Base-by-base conservation (phyloP, 2,329 filamentous ascomycete genomes). In the Sporothrix curviconia region DNA sequence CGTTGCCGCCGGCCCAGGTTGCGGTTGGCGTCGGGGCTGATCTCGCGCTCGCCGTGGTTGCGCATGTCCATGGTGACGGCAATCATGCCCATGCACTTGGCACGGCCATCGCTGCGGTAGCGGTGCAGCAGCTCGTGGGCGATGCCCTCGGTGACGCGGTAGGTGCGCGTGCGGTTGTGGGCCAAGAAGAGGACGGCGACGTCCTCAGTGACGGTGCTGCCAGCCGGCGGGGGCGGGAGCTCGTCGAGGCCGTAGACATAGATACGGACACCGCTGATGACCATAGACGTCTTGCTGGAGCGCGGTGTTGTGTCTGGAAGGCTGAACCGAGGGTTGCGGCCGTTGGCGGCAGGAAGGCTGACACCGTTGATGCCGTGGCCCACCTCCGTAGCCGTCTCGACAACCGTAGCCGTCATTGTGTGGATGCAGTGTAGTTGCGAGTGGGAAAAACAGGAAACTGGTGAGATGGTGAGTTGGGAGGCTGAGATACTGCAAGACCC, bases 41-140 rank as follows among this genome's bases (percentile, higher is more conserved):
- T 51, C 34, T 51, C 49, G 14, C 49, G 49, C 49, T 39, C 49
- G 34, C 49, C 49, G 49, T 51, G 49, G 34, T 51, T 51, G 34
- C 49, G 49, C 49, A 51, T 51, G 34, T 51, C 49, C 49, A 51
- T 51, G 9, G 49, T 51, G 19, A 51, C 49, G 34, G 49, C 49
- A 9, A 51, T 17, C 14, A 51, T 11, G 15, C 49, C 49, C 49
- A 51, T 51, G 1, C 4, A 25, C 22, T 51, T 39, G 19, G 19
- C 12, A 22, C 47, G 47, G 7, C 19, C 5, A 14, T 51, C 49
- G 1, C 7, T 37, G 11, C 49, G 22, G 14, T 51, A 40, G 2
- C 34, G 49, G 22, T 51, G 34, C 17, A 51, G 49, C 19, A 51
- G 32, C 14, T 51, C 49, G 22, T 51, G 49, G 7, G 49, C 49